Base-by-base conservation (phyloP, 1,284 basidiomycete genomes). In the Cutaneotrichosporon sp. region DNA sequence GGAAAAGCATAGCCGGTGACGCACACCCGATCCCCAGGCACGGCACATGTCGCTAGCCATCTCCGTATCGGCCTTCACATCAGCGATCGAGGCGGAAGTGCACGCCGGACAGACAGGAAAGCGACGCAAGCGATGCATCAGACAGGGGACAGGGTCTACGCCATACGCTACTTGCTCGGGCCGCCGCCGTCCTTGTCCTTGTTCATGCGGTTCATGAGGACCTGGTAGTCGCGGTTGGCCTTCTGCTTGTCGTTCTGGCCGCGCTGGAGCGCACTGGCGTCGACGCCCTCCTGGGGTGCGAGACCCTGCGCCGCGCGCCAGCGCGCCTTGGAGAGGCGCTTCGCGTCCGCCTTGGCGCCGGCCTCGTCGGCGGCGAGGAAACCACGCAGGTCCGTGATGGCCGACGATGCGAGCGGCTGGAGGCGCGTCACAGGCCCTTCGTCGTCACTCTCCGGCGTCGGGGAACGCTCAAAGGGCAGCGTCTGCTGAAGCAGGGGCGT, bases 341-440 rank as follows among this genome's bases (percentile, higher is more conserved):
- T 83, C 69, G 89, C 89, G 62, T 86, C 84, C 9, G 81, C 82
- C 60, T 85, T 84, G 59, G 84, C 85, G 4, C 83, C 85, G 16
- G 85, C 87, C 29, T 86, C 81, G 64, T 92, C 89, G 78, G 88
- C 85, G 5, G 86, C 88, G 46, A 95, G 81, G 60, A 94, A 84
- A 33, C 91, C 89, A 51, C 86, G 85, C 74, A 94, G 88, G 14
- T 90, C 92, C 16, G 90, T 87, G 38, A 94, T 70, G 7, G 86
- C 84, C 22, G 90, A 92, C 16, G 89, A 88, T 31, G 82, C 83
- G 10, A 95, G 84, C 18, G 87, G 87, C 64, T 71, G 66, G 0
- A 79, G 68, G 24, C 69, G 73, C 0, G 68, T 68, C 5, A 66
- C 62, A 1, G 63, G 66, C 6, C 60, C 73, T 60, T 80, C 78